phyloP scores from a whole-genome alignment of 768 basidiomycete genomes.

The Suillus brevipes region DNA sequence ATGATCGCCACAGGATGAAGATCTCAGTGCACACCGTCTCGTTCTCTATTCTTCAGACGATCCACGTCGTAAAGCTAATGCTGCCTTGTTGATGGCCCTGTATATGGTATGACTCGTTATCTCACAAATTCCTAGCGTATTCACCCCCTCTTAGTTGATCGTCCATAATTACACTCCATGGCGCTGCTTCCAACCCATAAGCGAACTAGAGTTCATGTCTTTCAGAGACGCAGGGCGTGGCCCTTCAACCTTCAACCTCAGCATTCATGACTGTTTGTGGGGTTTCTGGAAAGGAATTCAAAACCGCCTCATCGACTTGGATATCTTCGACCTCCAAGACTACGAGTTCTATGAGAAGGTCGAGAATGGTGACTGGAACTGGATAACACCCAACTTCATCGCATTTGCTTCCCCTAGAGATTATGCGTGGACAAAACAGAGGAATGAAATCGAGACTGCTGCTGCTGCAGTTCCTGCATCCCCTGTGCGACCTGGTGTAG shows the following conservation, averaged over 20 bases:
- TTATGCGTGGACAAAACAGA: conserved; percentile 71
- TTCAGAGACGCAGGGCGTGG: conserved; percentile 96
- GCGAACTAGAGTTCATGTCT: conserved; percentile 89
- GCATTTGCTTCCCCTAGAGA: conserved; percentile 94
- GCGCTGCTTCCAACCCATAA: conserved; percentile 94
- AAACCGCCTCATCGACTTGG: conserved; percentile 90
- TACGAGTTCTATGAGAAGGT: conserved; percentile 96
- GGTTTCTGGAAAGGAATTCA: conserved; percentile 89
- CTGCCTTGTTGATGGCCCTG: conserved; percentile 90
- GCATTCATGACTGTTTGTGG: conserved; percentile 90
- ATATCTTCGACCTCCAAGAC: conserved; percentile 89
- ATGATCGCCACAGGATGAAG: conserved; percentile 58
- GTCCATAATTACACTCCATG: conserved; percentile 87
- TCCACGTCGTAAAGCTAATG: conserved; percentile 87
- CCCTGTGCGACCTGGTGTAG: conserved; percentile 29
- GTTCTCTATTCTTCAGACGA: conserved; percentile 89
- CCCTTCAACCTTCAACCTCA: conserved; percentile 89
- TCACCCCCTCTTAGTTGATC: conserved; percentile 68
- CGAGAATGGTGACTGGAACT: conserved; percentile 95
- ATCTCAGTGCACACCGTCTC: conserved; percentile 68
- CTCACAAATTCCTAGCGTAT: conserved; percentile 12
- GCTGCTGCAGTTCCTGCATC: conserved; percentile 21
- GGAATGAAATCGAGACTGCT: conserved; percentile 60
- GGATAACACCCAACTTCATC: conserved; percentile 89
- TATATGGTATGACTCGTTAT: conserved; percentile 68